These are phyloP conservation scores for Paramecium sonneborni DNA, from an alignment of 73 alveolate species.

Conservation along the genomic window DNA sequence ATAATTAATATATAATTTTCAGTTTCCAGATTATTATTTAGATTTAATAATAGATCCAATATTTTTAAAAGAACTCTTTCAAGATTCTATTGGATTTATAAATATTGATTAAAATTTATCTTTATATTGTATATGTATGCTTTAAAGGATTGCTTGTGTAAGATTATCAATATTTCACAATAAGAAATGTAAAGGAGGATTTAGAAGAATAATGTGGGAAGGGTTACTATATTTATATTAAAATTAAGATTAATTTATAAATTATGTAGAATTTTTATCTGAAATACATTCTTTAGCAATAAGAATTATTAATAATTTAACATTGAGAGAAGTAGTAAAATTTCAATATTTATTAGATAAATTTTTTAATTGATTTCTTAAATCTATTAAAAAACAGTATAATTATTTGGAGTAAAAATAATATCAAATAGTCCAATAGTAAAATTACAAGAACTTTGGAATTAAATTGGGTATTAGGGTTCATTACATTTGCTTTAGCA, in stretches of 20 bases:
- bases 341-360: not conserved
- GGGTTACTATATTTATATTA: not conserved
- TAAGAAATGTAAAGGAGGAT: not conserved
- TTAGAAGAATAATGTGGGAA: not conserved
- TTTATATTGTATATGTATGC: not conserved
- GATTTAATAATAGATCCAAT: not conserved
- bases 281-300: not conserved
- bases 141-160: not conserved
- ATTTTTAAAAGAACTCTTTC: not conserved
- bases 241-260: not conserved
- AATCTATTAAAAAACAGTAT: not conserved
- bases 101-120: not conserved
- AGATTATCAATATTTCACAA: not conserved
- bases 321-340: not conserved
- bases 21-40: not conserved
- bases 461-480: not conserved
- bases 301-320: not conserved
- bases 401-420: not conserved
- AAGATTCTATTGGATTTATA: not conserved
- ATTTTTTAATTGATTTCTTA: not conserved
- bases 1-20: not conserved
- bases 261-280: not conserved
- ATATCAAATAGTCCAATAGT: not conserved
- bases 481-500: not conserved
- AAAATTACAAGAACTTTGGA: conserved; percentile 23